Evolutionary conservation across 2,329 filamentous ascomycete species (phyloP).

Genomic region (Fusarium nelsonii): DNA sequence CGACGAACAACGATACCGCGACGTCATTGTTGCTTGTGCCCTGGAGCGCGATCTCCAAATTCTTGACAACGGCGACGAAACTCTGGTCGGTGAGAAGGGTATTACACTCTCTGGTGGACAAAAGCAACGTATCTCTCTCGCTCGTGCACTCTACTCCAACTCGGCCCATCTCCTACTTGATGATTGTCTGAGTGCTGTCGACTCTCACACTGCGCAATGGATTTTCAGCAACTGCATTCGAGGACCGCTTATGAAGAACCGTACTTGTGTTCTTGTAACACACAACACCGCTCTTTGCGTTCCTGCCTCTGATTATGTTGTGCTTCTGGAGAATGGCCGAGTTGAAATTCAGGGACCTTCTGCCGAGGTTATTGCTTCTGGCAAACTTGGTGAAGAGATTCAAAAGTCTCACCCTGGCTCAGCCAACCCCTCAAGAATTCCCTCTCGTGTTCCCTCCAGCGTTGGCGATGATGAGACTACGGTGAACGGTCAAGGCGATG

Average conservation of each 20-base stretch:
- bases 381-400: conserved; percentile 88
- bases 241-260: conserved; percentile 86
- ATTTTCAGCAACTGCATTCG: conserved; percentile 95
- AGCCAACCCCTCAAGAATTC: conserved; percentile 75
- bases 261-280: conserved; percentile 95
- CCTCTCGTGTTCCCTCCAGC: conserved; percentile 83
- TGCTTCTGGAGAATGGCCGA: conserved; percentile 89
- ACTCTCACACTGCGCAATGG: conserved; percentile 97
- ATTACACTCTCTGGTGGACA: conserved; percentile 97
- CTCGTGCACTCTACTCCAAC: conserved; percentile 96
- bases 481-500: conserved; percentile 62
- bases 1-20: conserved; percentile 84
- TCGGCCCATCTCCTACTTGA: conserved; percentile 92
- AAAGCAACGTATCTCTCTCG: conserved; percentile 96
- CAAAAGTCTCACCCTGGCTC: conserved; percentile 79
- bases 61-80: conserved; percentile 91
- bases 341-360: conserved; percentile 81
- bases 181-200: conserved; percentile 95
- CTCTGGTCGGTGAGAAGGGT: conserved; percentile 95
- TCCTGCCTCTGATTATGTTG: conserved; percentile 82
- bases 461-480: conserved; percentile 74
- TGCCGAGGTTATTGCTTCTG: conserved; percentile 83
- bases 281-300: conserved; percentile 94
- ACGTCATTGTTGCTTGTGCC: conserved; percentile 91
- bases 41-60: conserved; percentile 92